Conservation (phyloP, 306 rosid species). For the Chamaecrista fasciculata region DNA sequence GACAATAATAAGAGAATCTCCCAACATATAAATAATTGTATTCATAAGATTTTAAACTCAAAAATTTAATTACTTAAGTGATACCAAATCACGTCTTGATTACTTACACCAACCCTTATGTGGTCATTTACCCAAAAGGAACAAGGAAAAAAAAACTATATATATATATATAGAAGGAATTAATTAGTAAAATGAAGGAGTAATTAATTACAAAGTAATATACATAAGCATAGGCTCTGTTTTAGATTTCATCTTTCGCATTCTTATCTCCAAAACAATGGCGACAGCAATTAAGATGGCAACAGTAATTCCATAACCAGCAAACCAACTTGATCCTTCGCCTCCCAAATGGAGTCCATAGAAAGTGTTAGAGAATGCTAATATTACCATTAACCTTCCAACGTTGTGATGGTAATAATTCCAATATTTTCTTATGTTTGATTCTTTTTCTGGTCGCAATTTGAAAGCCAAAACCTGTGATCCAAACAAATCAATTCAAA, state of each 20-base stretch:
- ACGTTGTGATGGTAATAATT: conserved; percentile 36
- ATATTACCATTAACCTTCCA: conserved; percentile 30
- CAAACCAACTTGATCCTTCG: conserved; percentile 30
- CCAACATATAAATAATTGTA: no score
- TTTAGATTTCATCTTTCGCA: conserved; percentile 3
- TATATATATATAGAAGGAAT: no score
- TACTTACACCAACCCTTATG: no score
- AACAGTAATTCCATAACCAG: conserved; percentile 21
- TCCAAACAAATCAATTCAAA: no score
- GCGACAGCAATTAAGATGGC: neutral
- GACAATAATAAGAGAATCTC: no score
- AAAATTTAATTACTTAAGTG: no score
- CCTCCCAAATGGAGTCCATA: conserved; percentile 31
- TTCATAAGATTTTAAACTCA: no score
- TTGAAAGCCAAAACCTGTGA: neutral
- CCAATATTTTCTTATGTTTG: neutral
- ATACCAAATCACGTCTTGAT: no score
- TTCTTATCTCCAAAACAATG: conserved; percentile 26
- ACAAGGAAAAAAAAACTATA: no score
- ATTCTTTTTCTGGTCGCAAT: neutral
- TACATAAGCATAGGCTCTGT: neutral
- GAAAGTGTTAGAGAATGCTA: conserved; percentile 13
- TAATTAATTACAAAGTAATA: no score
- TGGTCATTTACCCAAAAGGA: no score
- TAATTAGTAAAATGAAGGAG: no score